Conservation (phyloP, 2,329 filamentous ascomycete species). For the Pseudogymnoascus sp. region DNA sequence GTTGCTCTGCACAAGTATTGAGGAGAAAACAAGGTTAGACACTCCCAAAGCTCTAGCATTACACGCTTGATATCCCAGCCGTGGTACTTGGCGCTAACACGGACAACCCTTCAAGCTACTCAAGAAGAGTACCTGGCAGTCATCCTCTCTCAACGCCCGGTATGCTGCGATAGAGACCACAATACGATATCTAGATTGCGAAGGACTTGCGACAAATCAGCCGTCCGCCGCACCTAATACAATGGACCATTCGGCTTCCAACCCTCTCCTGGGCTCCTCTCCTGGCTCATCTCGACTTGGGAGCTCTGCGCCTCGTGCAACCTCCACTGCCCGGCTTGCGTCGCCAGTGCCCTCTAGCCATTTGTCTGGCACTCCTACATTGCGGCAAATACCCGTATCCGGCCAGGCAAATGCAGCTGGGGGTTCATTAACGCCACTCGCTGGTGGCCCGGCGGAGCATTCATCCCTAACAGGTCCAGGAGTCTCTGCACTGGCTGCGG, state of each 20-base stretch:
- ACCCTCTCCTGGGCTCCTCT: neutral
- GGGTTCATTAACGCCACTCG: constrained; percentile 52
- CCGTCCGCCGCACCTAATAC: neutral
- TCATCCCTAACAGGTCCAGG: constrained; percentile 67
- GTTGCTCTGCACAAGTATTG: neutral
- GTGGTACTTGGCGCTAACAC: neutral
- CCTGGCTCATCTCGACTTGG: constrained; percentile 19
- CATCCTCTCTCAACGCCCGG: neutral
- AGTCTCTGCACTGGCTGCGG: constrained; percentile 79
- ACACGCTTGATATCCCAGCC: neutral
- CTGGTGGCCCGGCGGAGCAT: constrained; percentile 47
- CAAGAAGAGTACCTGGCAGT: neutral
- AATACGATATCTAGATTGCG: neutral
- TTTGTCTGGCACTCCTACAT: constrained; percentile 38
- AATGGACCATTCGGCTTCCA: constrained; percentile 5
- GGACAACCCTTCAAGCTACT: neutral
- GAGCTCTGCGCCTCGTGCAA: constrained; percentile 49
- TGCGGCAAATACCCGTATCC: constrained; percentile 42
- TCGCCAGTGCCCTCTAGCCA: constrained; percentile 44
- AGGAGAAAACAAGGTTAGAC: neutral
- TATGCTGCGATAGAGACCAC: constrained; percentile 3
- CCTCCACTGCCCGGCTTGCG: constrained; percentile 54
- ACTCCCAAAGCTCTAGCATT: neutral
- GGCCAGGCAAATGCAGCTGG: constrained; percentile 37
- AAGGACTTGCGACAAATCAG: neutral